Evolutionary conservation across 2,329 filamentous ascomycete species (phyloP), one percentile per base, ranked within the genome.

Genomic region (Fusarium falciforme): DNA sequence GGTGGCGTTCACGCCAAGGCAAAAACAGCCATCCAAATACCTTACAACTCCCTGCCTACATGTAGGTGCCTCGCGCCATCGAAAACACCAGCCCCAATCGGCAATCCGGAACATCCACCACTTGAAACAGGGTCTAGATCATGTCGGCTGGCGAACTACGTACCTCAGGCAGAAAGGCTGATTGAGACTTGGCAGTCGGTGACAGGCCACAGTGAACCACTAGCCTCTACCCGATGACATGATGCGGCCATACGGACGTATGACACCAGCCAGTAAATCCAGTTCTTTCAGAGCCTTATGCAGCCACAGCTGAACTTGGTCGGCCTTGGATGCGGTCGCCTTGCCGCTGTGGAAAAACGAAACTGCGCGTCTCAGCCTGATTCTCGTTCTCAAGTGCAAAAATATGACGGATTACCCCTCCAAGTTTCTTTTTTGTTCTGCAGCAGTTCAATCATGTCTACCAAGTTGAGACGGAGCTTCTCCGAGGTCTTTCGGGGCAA

Each of bases 381-480:
- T 54, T 54, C 27, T n/a, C 17, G 14, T 54, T 54, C 17, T 31
- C 49, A 8, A 12, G 17, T 54, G 27, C 27, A 54, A 20, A 54
- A 54, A 54, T 29, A 54, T 54, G 17, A 16, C 49, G 8, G 16
- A 0, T 9, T 54, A 9, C 49, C 49, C 49, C 49, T 54, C 27
- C 7, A 11, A 9, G 4, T 31, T 29, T 54, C n/a, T 14, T 9
- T 54, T 14, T 20, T 54, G 6, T 20, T 54, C 49, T 16, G 0
- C 6, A 14, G 11, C 10, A 54, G 6, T 31, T n/a, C 25, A 25
- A 22, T 17, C 38, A 65, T 65, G 63, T 61, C 54, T 3, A 65
- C n/a, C 17, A 54, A 54, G 17, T n/a, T 65, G 17, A 61, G 31
- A 61, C 63, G 55, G 4, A 65, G 63, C 55, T 31, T 65, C 16